Percentiles rank a stretch among this genome's conserved stretches.
These are phyloP conservation scores for Aspergillus brasiliensis DNA, from an alignment of 2,329 filamentous ascomycete species.

Conservation along the genomic window DNA sequence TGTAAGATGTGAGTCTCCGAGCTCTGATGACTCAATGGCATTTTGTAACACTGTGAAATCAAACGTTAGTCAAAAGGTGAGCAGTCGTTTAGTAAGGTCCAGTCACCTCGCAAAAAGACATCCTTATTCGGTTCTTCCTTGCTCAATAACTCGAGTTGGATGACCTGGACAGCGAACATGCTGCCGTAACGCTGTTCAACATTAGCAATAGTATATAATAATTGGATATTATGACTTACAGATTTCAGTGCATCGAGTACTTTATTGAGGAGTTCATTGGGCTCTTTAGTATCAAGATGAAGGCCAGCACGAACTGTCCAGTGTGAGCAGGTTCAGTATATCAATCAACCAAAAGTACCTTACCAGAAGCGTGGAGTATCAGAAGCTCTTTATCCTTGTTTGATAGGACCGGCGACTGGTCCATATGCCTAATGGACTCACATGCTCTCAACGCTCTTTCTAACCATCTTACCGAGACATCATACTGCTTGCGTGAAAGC, in stretches of 20 bases:
- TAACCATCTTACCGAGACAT: constrained; percentile 70
- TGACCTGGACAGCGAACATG: constrained; percentile 65
- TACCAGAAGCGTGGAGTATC: constrained; percentile 66
- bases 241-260: constrained; percentile 62
- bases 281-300: constrained; percentile 44
- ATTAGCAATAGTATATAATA: not conserved
- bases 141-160: constrained; percentile 68
- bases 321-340: constrained; percentile 17
- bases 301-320: constrained; percentile 31
- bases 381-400: constrained; percentile 66
- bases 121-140: constrained; percentile 39
- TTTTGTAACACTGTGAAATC: constrained; percentile 54
- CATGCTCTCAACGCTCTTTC: constrained; percentile 66
- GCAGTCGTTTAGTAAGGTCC: constrained; percentile 1
- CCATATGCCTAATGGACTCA: constrained; percentile 49
- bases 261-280: constrained; percentile 55
- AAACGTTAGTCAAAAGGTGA: not conserved
- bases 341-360: constrained; percentile 20
- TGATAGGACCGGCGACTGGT: constrained; percentile 60
- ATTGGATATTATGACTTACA: constrained; percentile 15
- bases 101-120: constrained; percentile 44
- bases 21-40: constrained; percentile 62
- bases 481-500: constrained; percentile 54
- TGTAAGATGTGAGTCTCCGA: constrained; percentile 66
- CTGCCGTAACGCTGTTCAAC: constrained; percentile 58